Conservation (phyloP, 257 asterid genomes). For the Solanum commersonii region DNA sequence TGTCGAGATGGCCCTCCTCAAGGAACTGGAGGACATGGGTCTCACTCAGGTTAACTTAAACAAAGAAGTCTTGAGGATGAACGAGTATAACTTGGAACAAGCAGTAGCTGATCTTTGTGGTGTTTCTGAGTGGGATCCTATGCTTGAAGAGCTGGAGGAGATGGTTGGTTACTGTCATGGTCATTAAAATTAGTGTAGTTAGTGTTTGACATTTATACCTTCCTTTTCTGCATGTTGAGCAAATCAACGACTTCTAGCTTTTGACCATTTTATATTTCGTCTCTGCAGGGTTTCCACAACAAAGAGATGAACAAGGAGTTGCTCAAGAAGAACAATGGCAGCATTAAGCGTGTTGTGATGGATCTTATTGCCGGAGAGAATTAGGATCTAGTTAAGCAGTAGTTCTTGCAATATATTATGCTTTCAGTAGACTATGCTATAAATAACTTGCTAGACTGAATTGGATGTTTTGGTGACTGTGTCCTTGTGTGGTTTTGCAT, state of each 20-base stretch:
- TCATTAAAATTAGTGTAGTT: neutral
- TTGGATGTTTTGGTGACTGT: neutral
- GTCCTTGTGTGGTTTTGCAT: neutral
- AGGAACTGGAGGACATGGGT: conserved; percentile 74
- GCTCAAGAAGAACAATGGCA: conserved; percentile 74
- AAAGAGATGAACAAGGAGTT: conserved; percentile 41
- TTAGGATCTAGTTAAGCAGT: neutral
- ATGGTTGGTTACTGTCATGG: conserved; percentile 39
- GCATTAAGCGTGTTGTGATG: conserved; percentile 77
- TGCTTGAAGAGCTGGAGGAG: conserved; percentile 68
- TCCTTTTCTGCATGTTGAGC: neutral
- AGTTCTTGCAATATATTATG: neutral
- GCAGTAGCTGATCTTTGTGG: conserved; percentile 67
- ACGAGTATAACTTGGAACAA: conserved; percentile 55
- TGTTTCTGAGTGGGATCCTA: conserved; percentile 64
- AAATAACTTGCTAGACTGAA: neutral
- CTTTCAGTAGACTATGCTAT: neutral
- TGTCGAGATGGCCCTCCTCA: conserved; percentile 47
- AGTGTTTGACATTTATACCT: neutral
- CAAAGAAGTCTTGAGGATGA: conserved; percentile 62
- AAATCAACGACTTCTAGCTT: neutral
- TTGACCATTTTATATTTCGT: neutral
- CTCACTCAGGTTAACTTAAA: conserved; percentile 56
- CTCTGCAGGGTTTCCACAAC: conserved; percentile 61
- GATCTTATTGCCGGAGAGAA: conserved; percentile 49